These are phyloP conservation scores for Sugiyamaella grinbergsii DNA, from an alignment of 1,139 yeast species.

Conservation along the genomic window DNA sequence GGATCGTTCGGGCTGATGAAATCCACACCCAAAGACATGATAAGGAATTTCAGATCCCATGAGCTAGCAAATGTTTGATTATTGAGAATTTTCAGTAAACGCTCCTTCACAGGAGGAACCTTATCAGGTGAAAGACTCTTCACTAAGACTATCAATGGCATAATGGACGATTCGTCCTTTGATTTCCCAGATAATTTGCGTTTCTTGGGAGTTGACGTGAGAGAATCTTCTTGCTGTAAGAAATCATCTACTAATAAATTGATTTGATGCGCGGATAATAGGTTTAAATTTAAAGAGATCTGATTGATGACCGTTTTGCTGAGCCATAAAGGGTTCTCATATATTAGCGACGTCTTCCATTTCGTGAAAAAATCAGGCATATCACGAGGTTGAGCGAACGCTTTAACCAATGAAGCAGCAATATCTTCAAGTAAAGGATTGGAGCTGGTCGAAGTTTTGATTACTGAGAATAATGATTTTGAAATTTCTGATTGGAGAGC, in stretches of 20 bases:
- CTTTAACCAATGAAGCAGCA: conserved; percentile 46
- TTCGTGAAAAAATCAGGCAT: conserved; percentile 51
- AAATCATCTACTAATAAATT: conserved; percentile 22
- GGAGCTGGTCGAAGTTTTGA: not conserved
- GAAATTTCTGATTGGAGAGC: conserved; percentile 9
- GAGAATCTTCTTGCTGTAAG: not conserved
- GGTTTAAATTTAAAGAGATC: conserved; percentile 24
- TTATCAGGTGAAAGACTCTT: conserved; percentile 12
- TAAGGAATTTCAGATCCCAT: conserved; percentile 27
- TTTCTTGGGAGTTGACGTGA: conserved; percentile 8
- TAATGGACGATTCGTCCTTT: not conserved
- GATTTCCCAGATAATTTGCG: not conserved
- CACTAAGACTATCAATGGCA: conserved; percentile 7
- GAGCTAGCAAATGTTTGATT: not conserved
- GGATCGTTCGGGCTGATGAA: conserved; percentile 2
- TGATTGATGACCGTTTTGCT: conserved; percentile 22
- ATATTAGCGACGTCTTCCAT: conserved; percentile 46
- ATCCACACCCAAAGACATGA: conserved; percentile 21
- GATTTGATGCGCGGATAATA: conserved; percentile 30
- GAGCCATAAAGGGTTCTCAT: conserved; percentile 26
- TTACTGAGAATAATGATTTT: not conserved
- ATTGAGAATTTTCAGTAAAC: not conserved
- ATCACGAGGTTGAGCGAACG: conserved; percentile 51
- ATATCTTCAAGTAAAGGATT: conserved; percentile 13
- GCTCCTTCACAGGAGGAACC: conserved; percentile 5